Evolutionary conservation across 805 yeast species (phyloP), one percentile per base, ranked within the genome.

Genomic region (Cyberlindnera samutprakarnensis): DNA sequence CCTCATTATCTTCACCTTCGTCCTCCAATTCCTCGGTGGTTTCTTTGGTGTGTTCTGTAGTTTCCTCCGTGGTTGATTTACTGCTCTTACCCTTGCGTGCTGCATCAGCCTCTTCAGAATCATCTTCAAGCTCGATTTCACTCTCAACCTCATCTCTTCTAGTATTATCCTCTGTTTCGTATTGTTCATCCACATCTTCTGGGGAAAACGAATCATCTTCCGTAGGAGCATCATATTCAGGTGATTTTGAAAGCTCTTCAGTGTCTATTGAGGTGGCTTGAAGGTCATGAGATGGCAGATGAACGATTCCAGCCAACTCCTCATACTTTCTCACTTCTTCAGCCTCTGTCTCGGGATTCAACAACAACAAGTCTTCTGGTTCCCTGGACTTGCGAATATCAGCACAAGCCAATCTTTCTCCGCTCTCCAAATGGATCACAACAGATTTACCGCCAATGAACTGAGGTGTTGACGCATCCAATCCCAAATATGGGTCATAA

Each of bases 401-500:
- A 27, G 80, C 78, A 54, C 86, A 78, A 12, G 82, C 77, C 48
- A 78, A 66, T 41, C 62, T 70, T 27, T 73, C 70, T 47, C 66
- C 53, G 48, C 74, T 64, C 28, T 48, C 53, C 52, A 57, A 70
- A 51, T 78, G 83, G 43, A 78, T 63, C 30, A 64, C 68, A 32
- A 77, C 55, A 3, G 84, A 66, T 37, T 59, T 64, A 14, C 77
- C 78, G 37, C 78, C 72, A 45, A 79, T 62, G 46, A 66, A 72
- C n/a, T 82, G 67, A 27, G 69, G 66, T 28, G 73, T 64, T 29
- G 57, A 53, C 23, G 70, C 69, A 46, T 75, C 66, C 53, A 80
- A 66, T 0, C 87, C 76, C 33, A 81, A 53, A 53, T 68, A 80
- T 6, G 78, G 79, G 48, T 81, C 88, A 37, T 64, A 57, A 52